Base-by-base conservation (phyloP, 1,284 basidiomycete species). In the Entoloma clypeatum region DNA sequence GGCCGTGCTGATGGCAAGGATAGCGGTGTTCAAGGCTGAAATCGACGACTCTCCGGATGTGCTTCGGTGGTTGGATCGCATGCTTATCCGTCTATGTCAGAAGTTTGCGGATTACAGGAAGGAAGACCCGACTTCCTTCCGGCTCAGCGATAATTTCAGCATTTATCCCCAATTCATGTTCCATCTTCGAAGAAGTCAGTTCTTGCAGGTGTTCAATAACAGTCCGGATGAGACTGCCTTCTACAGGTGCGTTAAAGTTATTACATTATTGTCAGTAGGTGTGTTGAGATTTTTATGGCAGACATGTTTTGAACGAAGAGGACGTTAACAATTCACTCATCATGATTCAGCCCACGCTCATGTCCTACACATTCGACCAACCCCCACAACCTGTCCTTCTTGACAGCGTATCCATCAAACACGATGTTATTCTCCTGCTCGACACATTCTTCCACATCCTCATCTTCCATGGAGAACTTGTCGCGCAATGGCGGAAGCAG, bases 91-190 rank as follows among this genome's bases (percentile, higher is more conserved):
- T 8, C 71, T 99, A 28, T 99, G 96, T 68, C 96, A 99, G 71
- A 99, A 99, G 76, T 99, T 99, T 60, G 96, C 96, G 43, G 94
- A 98, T 63, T 99, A 99, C 63, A 75, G 93, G 58, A 99, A 99
- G 70, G 96, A 99, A 67, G 96, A 99, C 60, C 91, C 95, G 3
- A 81, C 86, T 36, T 91, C 86, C 63, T 99, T 99, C 79, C 76
- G 93, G 50, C 72, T 99, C 51, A 76, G 82, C 47, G 93, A 97
- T 58, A 95, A 95, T 65, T 99, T 99, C 67, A 92, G 89, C 63
- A 99, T 99, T 58, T 99, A 99, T 66, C 96, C 96, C 23, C 96
- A 99, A 64, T 99, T 99, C 74, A 99, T 99, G 96, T 99, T 99
- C 86, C 96, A 99, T 67, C 68, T 99, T 47, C 79, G 96, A 44